phyloP scores from a whole-genome alignment of 768 basidiomycete genomes.

The Collybiopsis confluens region DNA sequence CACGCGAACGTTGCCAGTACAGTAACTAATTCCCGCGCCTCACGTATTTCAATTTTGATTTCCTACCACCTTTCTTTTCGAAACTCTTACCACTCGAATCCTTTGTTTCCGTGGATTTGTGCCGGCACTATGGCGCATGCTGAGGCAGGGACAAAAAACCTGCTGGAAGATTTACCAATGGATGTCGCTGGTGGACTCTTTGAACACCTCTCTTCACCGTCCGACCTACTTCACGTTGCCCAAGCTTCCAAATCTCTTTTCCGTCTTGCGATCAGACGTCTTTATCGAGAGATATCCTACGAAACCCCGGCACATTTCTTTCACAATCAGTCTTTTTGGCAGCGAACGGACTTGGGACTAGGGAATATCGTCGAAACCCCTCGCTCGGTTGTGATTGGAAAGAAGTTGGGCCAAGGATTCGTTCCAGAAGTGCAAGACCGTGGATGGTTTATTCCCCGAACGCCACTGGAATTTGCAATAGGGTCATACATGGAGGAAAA shows the following conservation, averaged over 20 bases:
- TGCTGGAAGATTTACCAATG: slow-evolving; percentile 1
- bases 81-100: no score
- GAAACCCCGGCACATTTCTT: neutral
- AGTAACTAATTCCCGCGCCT: no score
- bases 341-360: neutral
- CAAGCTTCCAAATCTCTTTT: neutral
- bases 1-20: no score
- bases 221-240: slow-evolving; percentile 3
- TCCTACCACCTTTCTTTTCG: no score
- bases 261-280: neutral
- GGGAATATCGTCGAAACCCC: neutral
- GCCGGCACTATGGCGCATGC: neutral
- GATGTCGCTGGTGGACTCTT: slow-evolving; percentile 5
- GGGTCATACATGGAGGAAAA: neutral
- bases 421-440: neutral
- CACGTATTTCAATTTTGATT: no score
- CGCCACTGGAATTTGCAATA: neutral
- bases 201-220: neutral
- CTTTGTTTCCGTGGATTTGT: no score
- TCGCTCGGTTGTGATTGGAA: neutral
- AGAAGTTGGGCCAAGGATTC: neutral
- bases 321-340: slow-evolving; percentile 1
- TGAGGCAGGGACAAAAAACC: neutral
- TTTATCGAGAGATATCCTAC: neutral
- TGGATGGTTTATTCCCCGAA: neutral